Evolutionary conservation across 2,329 filamentous ascomycete genomes (phyloP), one percentile per base, ranked within the genome.

Genomic region (Ophiostoma pallidulum): DNA sequence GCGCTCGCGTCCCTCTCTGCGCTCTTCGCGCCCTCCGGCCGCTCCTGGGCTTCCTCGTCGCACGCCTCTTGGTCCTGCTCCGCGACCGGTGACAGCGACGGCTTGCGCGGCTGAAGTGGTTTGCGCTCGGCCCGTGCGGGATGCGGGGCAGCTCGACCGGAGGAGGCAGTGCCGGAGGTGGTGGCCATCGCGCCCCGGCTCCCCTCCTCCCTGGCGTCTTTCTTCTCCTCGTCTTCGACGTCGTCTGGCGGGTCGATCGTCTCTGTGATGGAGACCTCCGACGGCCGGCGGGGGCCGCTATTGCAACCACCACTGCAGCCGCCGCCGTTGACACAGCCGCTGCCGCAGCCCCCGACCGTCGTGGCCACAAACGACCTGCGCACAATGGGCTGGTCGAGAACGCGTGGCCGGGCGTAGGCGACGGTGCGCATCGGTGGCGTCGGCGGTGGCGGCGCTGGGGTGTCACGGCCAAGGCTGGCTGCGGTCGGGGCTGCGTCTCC

Each of bases 301-400:
- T 33, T n/a, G 10, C n/a, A 19, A 9, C 22, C 20, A 29, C 4
- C 22, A 1, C 41, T 22, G n/a, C 42, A 31, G 14, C 35, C 43
- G 10, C 14, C n/a, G 20, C 31, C n/a, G 22, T 18, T 37, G 4
- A 26, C 13, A 5, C n/a, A 19, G 14, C 22, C 20, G 19, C 4
- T 26, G 2, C 41, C 16, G n/a, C 42, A 31, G 14, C 35, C 43
- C 10, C 14, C n/a, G n/a, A n/a, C 28, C 2, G 24, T 41, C 16
- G 29, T 45, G 4, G 47, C 40, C 22, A 40, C 26, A 9, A 49
- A 37, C 29, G 47, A 49, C 37, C 29, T 49, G 31, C 41, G 41
- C 13, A 45, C 28, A 24, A 37, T 24, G 16, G 41, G 36, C 22
- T 44, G 41, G 29, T 49, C 37, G 9, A 24, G 39, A 10, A 49